A percentile compares a stretch with the other conserved stretches of the same genome.
Conservation (phyloP, 805 yeast species). For the Cyberlindnera americana region DNA sequence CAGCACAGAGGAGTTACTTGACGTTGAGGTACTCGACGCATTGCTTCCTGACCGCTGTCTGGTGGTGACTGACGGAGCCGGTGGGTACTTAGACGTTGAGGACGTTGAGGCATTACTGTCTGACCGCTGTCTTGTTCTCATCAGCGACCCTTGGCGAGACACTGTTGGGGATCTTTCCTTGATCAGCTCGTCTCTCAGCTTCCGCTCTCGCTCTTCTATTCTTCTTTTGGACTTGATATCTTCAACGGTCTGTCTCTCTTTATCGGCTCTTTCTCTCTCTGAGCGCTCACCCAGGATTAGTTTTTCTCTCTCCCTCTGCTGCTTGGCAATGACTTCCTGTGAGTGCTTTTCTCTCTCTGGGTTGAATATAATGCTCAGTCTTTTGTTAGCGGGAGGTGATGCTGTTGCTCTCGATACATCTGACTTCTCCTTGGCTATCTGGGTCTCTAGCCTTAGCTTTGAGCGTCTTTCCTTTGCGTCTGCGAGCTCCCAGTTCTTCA, state of each 20-base stretch:
- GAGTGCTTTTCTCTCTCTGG: slow-evolving; percentile 20
- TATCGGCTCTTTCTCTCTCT: slow-evolving; percentile 12
- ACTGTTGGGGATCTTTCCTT: slow-evolving; percentile 18
- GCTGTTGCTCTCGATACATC: background rate
- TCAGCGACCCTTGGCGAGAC: slow-evolving; percentile 16
- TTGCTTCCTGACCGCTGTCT: slow-evolving; percentile 22
- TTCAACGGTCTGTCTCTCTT: slow-evolving; percentile 12
- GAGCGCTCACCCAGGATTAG: slow-evolving; percentile 15
- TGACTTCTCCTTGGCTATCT: slow-evolving; percentile 2
- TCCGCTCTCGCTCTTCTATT: slow-evolving; percentile 20
- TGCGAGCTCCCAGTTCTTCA: slow-evolving; percentile 21
- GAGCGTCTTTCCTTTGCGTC: slow-evolving; percentile 9
- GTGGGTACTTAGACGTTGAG: background rate
- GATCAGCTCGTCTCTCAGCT: slow-evolving; percentile 17
- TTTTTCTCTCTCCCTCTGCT: slow-evolving; percentile 20
- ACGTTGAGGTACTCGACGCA: slow-evolving; percentile 17
- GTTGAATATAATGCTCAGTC: slow-evolving; percentile 15
- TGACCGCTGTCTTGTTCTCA: slow-evolving; percentile 15
- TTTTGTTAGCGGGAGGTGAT: slow-evolving; percentile 9
- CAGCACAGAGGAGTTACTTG: slow-evolving; percentile 15
- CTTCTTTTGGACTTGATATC: slow-evolving; percentile 14
- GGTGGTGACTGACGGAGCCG: background rate
- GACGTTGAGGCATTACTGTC: slow-evolving; percentile 18
- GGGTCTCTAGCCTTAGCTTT: slow-evolving; percentile 7
- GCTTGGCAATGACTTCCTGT: slow-evolving; percentile 19